Percentiles rank a stretch among this genome's conserved stretches.
These are phyloP conservation scores for Cladosporium colombiae DNA, from an alignment of 2,329 filamentous ascomycete species.

Conservation along the genomic window DNA sequence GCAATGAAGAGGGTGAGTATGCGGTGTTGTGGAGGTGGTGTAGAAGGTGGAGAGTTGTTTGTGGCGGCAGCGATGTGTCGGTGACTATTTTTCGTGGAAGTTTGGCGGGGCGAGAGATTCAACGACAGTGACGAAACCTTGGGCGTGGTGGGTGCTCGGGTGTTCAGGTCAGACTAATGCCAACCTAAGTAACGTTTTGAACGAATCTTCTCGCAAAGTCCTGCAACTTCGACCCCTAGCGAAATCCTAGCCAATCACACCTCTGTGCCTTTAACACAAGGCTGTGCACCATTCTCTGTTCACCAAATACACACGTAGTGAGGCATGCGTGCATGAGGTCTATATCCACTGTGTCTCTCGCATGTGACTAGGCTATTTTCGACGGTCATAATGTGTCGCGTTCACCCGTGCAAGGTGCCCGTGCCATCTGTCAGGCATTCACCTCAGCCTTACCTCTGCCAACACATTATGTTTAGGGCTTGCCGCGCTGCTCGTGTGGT, in stretches of 20 bases:
- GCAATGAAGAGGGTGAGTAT: neutral
- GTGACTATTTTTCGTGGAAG: neutral
- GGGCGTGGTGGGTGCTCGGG: neutral
- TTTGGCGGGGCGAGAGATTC: neutral
- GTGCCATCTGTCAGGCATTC: neutral
- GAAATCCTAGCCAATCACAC: neutral
- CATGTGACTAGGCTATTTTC: neutral
- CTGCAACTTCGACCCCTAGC: neutral
- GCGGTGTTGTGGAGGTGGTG: neutral
- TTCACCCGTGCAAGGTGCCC: neutral
- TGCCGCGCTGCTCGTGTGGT: neutral
- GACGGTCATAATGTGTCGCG: neutral
- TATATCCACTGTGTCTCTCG: neutral
- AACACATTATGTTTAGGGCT: neutral
- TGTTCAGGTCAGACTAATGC: neutral
- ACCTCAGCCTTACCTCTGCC: neutral
- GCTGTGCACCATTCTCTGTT: neutral
- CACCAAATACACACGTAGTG: neutral
- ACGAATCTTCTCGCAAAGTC: neutral
- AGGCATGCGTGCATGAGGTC: neutral
- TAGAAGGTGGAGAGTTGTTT: neutral
- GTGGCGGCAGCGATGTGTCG: neutral
- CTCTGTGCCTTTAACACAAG: neutral
- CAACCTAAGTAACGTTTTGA: neutral
- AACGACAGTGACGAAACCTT: neutral